phyloP scores from a whole-genome alignment of 768 basidiomycete species.

The Amanita subjunquillea region DNA sequence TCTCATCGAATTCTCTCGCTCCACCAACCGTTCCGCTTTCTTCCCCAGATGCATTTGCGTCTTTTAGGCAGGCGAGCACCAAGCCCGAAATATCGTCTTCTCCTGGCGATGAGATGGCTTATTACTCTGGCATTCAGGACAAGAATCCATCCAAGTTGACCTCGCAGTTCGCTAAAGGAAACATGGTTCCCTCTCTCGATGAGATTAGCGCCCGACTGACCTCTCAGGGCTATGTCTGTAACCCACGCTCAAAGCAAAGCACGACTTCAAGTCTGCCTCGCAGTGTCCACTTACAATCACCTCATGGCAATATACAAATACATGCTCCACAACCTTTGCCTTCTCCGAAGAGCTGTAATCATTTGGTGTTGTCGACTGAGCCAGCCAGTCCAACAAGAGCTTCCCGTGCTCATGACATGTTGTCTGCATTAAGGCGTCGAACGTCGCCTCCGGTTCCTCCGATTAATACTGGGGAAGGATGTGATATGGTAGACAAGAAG shows the following conservation, averaged over 20 bases:
- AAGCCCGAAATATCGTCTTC: slow-evolving; percentile 40
- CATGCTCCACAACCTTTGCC: not conserved
- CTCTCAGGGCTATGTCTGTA: slow-evolving; percentile 2
- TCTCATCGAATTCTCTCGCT: slow-evolving; percentile 53
- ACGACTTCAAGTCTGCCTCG: not conserved
- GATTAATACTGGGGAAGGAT: slow-evolving; percentile 15
- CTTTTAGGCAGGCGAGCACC: not conserved
- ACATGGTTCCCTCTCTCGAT: not conserved
- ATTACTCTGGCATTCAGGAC: not conserved
- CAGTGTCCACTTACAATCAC: not conserved
- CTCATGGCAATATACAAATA: not conserved
- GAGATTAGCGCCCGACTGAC: slow-evolving; percentile 1
- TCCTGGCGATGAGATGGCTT: not conserved
- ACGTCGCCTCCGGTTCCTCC: slow-evolving; percentile 32
- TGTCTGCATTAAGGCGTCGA: slow-evolving; percentile 51
- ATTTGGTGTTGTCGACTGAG: not conserved
- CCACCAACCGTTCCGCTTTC: slow-evolving; percentile 62
- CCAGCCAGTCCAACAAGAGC: not conserved
- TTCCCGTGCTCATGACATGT: slow-evolving; percentile 44
- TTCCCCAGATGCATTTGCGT: slow-evolving; percentile 26
- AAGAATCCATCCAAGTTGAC: not conserved
- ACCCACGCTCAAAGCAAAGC: not conserved
- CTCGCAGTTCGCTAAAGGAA: not conserved
- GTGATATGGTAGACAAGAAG: slow-evolving; percentile 19
- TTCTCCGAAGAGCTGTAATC: not conserved